phyloP scores from a whole-genome alignment of 2,329 filamentous ascomycete species.

The Penicillium polonicum region DNA sequence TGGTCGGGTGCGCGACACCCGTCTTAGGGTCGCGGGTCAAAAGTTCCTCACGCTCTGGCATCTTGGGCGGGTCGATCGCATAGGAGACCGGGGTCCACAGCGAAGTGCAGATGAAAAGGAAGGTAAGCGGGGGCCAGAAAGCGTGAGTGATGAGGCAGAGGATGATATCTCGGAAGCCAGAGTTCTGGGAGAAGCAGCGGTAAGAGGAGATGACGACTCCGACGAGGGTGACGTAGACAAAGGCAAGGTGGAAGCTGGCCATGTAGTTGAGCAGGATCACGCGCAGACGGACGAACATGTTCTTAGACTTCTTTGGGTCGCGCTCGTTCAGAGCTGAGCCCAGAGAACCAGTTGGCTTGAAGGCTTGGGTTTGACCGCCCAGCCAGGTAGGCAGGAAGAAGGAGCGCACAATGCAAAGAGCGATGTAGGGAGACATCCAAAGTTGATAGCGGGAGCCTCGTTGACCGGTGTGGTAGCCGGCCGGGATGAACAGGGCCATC shows the following conservation, averaged over 20 bases:
- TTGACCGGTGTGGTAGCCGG: conserved; percentile 60
- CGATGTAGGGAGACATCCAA: conserved; percentile 64
- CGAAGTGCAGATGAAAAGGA: conserved; percentile 55
- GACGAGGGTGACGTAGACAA: conserved; percentile 55
- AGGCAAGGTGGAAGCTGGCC: conserved; percentile 55
- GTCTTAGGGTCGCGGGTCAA: conserved; percentile 54
- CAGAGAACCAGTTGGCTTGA: conserved; percentile 61
- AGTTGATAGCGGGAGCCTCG: conserved; percentile 57
- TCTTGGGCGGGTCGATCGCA: conserved; percentile 58
- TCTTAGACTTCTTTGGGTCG: conserved; percentile 42
- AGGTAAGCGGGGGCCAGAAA: conserved; percentile 62
- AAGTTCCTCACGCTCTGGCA: conserved; percentile 59
- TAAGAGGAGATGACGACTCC: conserved; percentile 53
- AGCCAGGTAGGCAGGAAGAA: conserved; percentile 61
- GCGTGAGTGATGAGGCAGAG: conserved; percentile 59
- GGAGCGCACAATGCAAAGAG: conserved; percentile 57
- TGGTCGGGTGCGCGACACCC: conserved; percentile 49
- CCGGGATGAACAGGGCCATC: conserved; percentile 58
- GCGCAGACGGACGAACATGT: conserved; percentile 53
- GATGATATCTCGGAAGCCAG: conserved; percentile 44
- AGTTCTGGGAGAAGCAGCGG: conserved; percentile 48
- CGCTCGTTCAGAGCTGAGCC: conserved; percentile 59
- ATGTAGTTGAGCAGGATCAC: conserved; percentile 58
- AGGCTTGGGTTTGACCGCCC: conserved; percentile 58
- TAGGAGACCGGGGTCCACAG: conserved; percentile 62